Evolutionary conservation across 768 basidiomycete species (phyloP).

Genomic region (Mycena latifolia): DNA sequence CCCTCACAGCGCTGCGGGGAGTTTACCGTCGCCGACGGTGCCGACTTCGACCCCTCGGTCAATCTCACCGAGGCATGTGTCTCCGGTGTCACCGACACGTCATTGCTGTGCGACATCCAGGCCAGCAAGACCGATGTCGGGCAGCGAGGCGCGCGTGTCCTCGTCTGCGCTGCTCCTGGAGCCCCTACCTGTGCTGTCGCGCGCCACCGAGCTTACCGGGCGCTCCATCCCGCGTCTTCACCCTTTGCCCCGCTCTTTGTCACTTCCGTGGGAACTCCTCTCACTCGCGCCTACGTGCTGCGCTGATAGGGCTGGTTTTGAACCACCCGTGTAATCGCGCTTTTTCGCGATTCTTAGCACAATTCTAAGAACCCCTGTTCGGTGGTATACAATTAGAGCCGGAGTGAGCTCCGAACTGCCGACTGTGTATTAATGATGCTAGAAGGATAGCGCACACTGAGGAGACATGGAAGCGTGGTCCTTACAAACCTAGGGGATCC

Average conservation of each 20-base stretch:
- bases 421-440: too few species aligned
- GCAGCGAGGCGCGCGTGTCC: neutral
- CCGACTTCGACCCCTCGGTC: slow-evolving; percentile 7
- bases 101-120: slow-evolving; percentile 6
- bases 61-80: slow-evolving; percentile 17
- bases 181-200: slow-evolving; percentile 1
- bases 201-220: neutral
- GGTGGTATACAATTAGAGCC: too few species aligned
- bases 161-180: neutral
- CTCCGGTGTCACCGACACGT: slow-evolving; percentile 1
- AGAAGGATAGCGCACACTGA: too few species aligned
- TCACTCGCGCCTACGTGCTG: neutral
- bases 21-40: slow-evolving; percentile 6
- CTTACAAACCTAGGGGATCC: too few species aligned
- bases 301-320: too few species aligned
- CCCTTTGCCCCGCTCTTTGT: neutral
- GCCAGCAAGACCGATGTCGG: slow-evolving; percentile 9
- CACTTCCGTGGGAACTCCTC: neutral
- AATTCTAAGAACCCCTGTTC: too few species aligned
- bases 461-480: too few species aligned
- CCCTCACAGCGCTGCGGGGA: slow-evolving; percentile 14
- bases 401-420: too few species aligned
- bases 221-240: neutral
- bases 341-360: too few species aligned
- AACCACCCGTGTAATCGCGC: too few species aligned